Conservation (phyloP, 2,329 filamentous ascomycete genomes). For the Phialophora verrucosa region DNA sequence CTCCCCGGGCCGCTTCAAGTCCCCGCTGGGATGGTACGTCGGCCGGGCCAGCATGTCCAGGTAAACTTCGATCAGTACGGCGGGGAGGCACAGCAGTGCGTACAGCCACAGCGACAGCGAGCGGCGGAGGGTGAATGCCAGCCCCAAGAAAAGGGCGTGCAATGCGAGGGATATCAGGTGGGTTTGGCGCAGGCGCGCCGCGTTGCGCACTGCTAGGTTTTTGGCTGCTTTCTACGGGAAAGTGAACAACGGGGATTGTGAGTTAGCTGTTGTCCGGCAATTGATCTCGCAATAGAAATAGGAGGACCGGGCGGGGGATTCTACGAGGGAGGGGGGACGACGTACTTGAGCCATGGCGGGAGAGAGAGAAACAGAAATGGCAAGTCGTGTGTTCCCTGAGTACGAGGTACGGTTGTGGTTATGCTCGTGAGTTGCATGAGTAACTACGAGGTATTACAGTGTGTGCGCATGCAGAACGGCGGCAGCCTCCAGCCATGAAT, state of each 20-base stretch:
- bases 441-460: too few relatives aligned
- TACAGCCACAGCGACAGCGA: constrained; percentile 70
- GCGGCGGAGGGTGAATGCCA: constrained; percentile 69
- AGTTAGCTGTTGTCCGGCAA: neutral
- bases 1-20: constrained; percentile 79
- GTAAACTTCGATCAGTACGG: constrained; percentile 79
- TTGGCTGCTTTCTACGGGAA: constrained; percentile 55
- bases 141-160: constrained; percentile 75
- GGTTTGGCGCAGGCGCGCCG: constrained; percentile 75
- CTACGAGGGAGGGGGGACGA: too few relatives aligned
- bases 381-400: neutral
- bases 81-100: constrained; percentile 72
- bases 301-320: too few relatives aligned
- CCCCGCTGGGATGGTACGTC: constrained; percentile 67
- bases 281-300: neutral
- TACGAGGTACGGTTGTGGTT: neutral
- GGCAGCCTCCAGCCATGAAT: neutral
- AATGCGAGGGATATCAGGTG: constrained; percentile 75
- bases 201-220: constrained; percentile 77
- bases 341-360: constrained; percentile 10
- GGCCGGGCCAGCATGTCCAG: constrained; percentile 86
- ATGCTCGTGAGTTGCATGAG: neutral
- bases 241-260: neutral
- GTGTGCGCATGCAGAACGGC: too few relatives aligned
- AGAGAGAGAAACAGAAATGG: neutral